Evolutionary conservation across 2,329 filamentous ascomycete species (phyloP).

Genomic region (Xylariales sp.): DNA sequence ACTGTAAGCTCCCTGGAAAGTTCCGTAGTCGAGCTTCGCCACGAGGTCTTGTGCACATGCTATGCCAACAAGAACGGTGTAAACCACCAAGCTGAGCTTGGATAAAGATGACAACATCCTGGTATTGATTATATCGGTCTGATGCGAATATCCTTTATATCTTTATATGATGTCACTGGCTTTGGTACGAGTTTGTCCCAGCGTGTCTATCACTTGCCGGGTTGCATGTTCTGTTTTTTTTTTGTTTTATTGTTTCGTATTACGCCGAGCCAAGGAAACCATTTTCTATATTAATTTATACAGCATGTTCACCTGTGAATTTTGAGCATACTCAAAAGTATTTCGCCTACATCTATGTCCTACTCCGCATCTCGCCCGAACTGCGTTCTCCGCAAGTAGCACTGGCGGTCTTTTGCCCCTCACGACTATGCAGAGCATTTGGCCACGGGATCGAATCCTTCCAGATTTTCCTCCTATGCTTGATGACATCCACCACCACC

Average conservation of each 20-base stretch:
- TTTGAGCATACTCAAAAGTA: no score
- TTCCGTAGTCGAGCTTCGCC: slow-evolving; percentile 41
- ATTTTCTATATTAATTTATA: no score
- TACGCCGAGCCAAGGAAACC: no score
- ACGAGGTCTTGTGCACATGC: slow-evolving; percentile 22
- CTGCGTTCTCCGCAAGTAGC: no score
- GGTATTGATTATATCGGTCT: background rate
- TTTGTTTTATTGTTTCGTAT: no score
- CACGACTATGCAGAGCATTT: background rate
- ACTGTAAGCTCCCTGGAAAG: slow-evolving; percentile 48
- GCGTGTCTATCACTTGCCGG: background rate
- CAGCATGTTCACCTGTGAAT: no score
- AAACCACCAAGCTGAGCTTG: background rate
- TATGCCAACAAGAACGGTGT: background rate
- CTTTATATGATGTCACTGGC: no score
- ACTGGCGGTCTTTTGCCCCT: background rate
- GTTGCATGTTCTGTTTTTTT: background rate
- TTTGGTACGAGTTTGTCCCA: no score
- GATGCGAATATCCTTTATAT: background rate
- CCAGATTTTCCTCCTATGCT: background rate
- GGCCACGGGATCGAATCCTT: background rate
- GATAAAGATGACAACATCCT: background rate
- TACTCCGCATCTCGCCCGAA: no score
- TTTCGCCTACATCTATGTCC: no score
- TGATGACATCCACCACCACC: no score